Conservation (phyloP, 208 protist species). For the Leptomonas pyrrhocoris region DNA sequence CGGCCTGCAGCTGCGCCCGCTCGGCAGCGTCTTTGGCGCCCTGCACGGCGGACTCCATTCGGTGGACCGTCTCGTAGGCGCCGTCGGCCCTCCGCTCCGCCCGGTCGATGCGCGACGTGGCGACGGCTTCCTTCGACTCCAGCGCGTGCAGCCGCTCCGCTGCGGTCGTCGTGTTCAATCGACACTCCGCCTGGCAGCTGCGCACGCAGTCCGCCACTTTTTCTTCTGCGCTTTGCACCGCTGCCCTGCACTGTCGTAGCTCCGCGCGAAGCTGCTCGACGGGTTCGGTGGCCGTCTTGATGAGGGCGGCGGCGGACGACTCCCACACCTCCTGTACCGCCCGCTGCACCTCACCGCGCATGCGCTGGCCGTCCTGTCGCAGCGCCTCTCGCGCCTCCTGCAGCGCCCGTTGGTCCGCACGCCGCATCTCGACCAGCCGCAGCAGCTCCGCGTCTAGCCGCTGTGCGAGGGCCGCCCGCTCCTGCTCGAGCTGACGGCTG, state of each 20-base stretch:
- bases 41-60: constrained; percentile 42
- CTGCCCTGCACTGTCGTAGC: constrained; percentile 35
- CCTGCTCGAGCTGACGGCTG: constrained; percentile 62
- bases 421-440: constrained; percentile 70
- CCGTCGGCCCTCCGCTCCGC: constrained; percentile 75
- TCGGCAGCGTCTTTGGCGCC: constrained; percentile 48
- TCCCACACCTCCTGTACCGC: constrained; percentile 66
- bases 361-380: constrained; percentile 33
- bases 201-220: constrained; percentile 54
- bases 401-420: constrained; percentile 63
- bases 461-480: constrained; percentile 50
- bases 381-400: constrained; percentile 43
- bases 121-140: constrained; percentile 61
- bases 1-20: constrained; percentile 33
- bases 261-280: constrained; percentile 43
- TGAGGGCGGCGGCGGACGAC: constrained; percentile 39
- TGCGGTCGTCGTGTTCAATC: constrained; percentile 43
- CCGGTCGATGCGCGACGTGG: constrained; percentile 57
- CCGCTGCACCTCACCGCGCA: constrained; percentile 36
- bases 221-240: constrained; percentile 48
- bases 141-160: constrained; percentile 70
- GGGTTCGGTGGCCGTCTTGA: constrained; percentile 49
- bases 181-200: constrained; percentile 57
- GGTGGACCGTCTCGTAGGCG: constrained; percentile 45
- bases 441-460: constrained; percentile 76